Base-by-base conservation (phyloP, 2,329 filamentous ascomycete species). In the Exophiala spinifera region DNA sequence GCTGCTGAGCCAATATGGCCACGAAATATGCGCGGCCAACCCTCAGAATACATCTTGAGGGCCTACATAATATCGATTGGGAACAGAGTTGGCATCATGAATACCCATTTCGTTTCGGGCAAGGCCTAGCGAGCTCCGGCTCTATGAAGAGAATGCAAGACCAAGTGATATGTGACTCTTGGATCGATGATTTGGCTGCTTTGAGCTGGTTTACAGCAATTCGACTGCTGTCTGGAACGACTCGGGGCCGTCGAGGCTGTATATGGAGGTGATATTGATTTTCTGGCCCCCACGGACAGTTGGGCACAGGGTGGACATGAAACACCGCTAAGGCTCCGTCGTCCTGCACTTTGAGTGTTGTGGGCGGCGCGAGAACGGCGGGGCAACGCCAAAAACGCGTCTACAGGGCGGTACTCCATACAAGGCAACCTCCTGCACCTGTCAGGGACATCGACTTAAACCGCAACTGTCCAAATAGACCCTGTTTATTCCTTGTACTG, bases 301-400 rank as follows among this genome's bases (percentile, higher is more conserved):
- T 31, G 28, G 11, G 28, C 28, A 31, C 4, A 7, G 8, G 14
- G n/a, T n/a, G 17, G 36, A 39, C 36, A 14, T 44, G 42, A 44
- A 44, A 44, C 42, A 25, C 23, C 21, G 23, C 42, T 44, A 25
- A 44, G 14, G 23, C 23, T 14, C 17, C 15, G 13, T 3, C 17
- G 11, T 20, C 11, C 37, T 43, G 40, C 15, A 44, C 19, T 23
- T 25, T 44, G n/a, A 44, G 42, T 44, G 19, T 44, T 44, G 21
- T 42, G 19, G 40, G 19, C 21, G 20, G 42, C 42, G 42, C 20
- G 23, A 28, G 28, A 25, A 44, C 28, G 42, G 42, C 42, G 42
- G 42, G 42, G 42, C 42, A 44, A 39, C 36, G 17, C n/a, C n/a
- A 44, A 39, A n/a, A 39, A 44, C 42, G 42, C 42, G 42, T 44